Evolutionary conservation across 2,329 filamentous ascomycete genomes (phyloP).

Genomic region (Cladosporium halotolerans): DNA sequence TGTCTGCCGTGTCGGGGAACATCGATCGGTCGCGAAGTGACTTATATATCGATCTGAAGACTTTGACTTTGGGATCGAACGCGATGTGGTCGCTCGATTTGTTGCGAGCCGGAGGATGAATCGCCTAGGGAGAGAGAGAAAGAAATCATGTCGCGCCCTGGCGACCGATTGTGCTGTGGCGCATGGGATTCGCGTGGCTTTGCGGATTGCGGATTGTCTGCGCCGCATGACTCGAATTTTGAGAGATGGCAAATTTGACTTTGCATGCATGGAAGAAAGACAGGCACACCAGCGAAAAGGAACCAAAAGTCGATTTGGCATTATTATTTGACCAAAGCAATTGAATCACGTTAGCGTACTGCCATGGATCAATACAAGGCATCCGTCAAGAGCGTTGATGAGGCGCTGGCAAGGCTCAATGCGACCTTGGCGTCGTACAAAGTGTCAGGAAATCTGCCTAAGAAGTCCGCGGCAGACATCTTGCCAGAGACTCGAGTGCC

Average conservation of each 20-base stretch:
- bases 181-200: background rate
- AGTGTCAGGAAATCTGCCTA: constrained; percentile 11
- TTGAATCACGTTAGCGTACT: background rate
- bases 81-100: too few relatives aligned
- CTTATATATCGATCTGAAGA: too few relatives aligned
- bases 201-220: background rate
- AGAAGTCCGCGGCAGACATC: constrained; percentile 2
- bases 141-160: too few relatives aligned
- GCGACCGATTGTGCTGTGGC: too few relatives aligned
- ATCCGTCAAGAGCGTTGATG: constrained; percentile 26
- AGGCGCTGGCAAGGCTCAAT: constrained; percentile 26
- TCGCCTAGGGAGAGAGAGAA: too few relatives aligned
- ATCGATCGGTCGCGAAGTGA: too few relatives aligned
- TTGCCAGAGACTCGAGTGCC: background rate
- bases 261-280: background rate
- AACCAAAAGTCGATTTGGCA: background rate
- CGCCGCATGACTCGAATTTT: background rate
- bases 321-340: background rate
- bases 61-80: too few relatives aligned
- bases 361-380: constrained; percentile 26
- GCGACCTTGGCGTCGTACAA: constrained; percentile 27
- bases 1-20: too few relatives aligned
- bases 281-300: background rate
- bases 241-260: background rate
- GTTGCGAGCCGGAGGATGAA: too few relatives aligned